These are phyloP conservation scores for Leccinum pallidistipes DNA, from an alignment of 1,284 basidiomycete genomes.

Conservation along the genomic window DNA sequence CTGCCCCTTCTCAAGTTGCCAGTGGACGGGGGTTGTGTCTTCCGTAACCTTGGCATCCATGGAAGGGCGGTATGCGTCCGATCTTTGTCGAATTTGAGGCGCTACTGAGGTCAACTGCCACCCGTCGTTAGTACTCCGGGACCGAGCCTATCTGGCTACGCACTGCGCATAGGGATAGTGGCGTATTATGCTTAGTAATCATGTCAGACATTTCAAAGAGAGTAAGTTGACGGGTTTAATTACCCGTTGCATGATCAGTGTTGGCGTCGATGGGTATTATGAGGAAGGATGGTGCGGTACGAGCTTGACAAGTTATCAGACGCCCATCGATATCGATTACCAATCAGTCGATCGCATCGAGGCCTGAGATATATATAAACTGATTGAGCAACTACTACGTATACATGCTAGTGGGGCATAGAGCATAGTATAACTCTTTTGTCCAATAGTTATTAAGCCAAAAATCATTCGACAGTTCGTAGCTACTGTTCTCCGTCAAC, in stretches of 20 bases:
- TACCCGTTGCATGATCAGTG: too few species aligned
- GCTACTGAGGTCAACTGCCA: neutral
- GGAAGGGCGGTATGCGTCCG: neutral
- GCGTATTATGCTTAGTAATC: conserved; percentile 1
- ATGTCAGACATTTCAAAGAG: neutral
- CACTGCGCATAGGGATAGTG: neutral
- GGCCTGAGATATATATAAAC: too few species aligned
- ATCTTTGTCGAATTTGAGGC: neutral
- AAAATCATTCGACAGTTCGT: neutral
- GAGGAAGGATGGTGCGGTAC: too few species aligned
- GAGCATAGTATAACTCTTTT: neutral
- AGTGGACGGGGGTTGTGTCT: conserved; percentile 4
- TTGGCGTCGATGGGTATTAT: too few species aligned
- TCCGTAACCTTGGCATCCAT: conserved; percentile 6
- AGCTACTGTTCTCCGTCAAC: neutral
- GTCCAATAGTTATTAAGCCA: neutral
- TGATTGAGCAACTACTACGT: too few species aligned
- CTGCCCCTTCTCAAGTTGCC: neutral
- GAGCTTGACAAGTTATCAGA: too few species aligned
- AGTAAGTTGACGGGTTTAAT: too few species aligned
- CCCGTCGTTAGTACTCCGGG: too few species aligned
- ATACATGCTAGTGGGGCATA: neutral
- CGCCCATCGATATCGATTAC: too few species aligned
- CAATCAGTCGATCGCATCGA: too few species aligned
- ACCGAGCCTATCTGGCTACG: too few species aligned